Conservation (phyloP, 2,329 filamentous ascomycete genomes). For the Pestalotiopsis sp. region DNA sequence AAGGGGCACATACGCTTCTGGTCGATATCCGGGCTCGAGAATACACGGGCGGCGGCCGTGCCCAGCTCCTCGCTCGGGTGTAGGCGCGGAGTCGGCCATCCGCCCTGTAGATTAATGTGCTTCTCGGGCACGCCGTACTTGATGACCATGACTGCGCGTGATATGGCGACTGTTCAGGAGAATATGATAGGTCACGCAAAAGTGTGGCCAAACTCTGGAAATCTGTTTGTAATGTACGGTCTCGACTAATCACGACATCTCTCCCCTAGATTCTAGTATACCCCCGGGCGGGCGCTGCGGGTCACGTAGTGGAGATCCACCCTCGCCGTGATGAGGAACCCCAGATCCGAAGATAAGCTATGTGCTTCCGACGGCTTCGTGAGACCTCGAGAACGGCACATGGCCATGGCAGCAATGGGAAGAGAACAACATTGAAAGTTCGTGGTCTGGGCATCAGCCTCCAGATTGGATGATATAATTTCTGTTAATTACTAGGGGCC, state of each 20-base stretch:
- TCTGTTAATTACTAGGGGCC: too few species aligned
- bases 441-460: too few species aligned
- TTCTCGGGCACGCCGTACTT: not conserved
- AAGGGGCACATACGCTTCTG: not conserved
- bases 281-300: not conserved
- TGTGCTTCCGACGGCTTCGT: not conserved
- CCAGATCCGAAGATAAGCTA: not conserved
- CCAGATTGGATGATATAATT: too few species aligned
- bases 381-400: too few species aligned
- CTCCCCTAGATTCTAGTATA: not conserved
- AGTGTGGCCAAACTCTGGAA: not conserved
- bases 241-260: not conserved
- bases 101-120: slow-evolving; percentile 5
- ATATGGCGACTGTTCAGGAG: not conserved
- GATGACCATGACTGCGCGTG: not conserved
- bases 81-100: slow-evolving; percentile 7
- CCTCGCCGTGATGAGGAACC: not conserved
- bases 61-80: not conserved
- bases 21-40: not conserved
- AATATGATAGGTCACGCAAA: not conserved
- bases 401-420: too few species aligned
- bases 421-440: too few species aligned
- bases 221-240: not conserved
- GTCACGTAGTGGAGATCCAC: not conserved
- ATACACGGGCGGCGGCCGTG: not conserved